Evolutionary conservation across 306 rosid species (phyloP).

Genomic region (Elaeagnus macrophylla): DNA sequence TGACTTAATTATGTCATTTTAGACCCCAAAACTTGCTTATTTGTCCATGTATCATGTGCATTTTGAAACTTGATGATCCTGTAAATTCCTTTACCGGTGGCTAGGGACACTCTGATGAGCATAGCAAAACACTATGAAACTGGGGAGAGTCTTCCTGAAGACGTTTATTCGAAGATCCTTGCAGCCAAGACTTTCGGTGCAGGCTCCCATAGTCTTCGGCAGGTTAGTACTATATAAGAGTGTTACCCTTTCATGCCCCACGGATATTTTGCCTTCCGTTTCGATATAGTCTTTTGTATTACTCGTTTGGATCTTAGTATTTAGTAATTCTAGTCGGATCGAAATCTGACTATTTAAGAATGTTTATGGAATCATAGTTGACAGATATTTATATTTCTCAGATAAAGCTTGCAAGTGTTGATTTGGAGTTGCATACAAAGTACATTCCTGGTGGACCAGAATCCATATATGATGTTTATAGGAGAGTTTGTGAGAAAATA

Average conservation of each 20-base stretch:
- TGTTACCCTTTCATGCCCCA: background rate
- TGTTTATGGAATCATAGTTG: background rate
- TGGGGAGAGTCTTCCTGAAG: conserved; percentile 86
- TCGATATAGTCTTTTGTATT: background rate
- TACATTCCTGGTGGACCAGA: conserved; percentile 71
- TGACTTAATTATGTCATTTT: too few species aligned
- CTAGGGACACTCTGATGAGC: conserved; percentile 84
- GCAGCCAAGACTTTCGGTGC: conserved; percentile 94
- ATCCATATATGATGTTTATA: conserved; percentile 70
- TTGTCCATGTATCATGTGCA: too few species aligned
- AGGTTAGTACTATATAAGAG: conserved; percentile 45
- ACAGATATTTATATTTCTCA: conserved; percentile 26
- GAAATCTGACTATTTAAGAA: conserved; percentile 2
- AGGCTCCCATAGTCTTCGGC: conserved; percentile 86
- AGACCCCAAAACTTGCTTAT: too few species aligned
- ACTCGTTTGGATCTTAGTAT: too few species aligned
- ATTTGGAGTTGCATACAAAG: conserved; percentile 79
- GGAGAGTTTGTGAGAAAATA: conserved; percentile 54
- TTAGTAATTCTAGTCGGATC: too few species aligned
- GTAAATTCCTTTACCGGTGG: background rate
- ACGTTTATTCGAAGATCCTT: conserved; percentile 70
- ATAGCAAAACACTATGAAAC: conserved; percentile 93
- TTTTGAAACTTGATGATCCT: background rate
- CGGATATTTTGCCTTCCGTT: conserved; percentile 1
- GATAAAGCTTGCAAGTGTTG: conserved; percentile 68